Evolutionary conservation across 2,329 filamentous ascomycete species (phyloP), one percentile per base, ranked within the genome.

Genomic region (Verticillium tricorpus): DNA sequence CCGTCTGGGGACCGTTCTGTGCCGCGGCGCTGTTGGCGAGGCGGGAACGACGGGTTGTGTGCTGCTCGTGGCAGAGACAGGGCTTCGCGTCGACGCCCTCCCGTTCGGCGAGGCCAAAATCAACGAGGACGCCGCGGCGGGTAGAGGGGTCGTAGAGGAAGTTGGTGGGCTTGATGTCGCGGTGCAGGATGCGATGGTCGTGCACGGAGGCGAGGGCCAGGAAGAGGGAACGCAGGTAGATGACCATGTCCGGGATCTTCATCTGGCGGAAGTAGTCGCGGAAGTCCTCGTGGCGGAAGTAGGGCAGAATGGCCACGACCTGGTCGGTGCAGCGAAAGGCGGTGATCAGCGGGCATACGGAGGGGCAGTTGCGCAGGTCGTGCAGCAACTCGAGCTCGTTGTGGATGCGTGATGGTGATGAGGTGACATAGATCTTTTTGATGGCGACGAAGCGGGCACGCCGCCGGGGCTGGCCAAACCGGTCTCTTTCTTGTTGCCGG

Each of bases 381-480:
- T 96, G 88, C 25, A 99, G 85, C 25, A 99, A 84, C 69, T 98
- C 94, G 19, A 99, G 87, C 76, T 99, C 95, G 77, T 99, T 99
- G 72, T 96, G 86, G 68, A 99, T 98, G 56, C 95, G 91, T 32
- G 89, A 84, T 0, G 95, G 95, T 67, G 93, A 97, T 65, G 93
- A 97, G 0, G 96, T 99, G 66, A 98, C 95, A 75, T 99, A 99
- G 69, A 99, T 99, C 80, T 99, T 99, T 80, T 99, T 99, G 76
- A 99, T 91, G 22, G 96, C 95, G 65, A 99, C 96, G 71, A 89
- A 98, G 72, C 90, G 91, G 28, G 66, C 64, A 4, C 62, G 66
- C 25, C 63, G 60, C 1, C 62, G 40, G 55, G 3, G 52, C 57
- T 83, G 80, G 61, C 87, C 83, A 52, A 88, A 86, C 66, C 83